Base-by-base conservation (phyloP, 257 asterid genomes). In the Gynochthodes officinalis region DNA sequence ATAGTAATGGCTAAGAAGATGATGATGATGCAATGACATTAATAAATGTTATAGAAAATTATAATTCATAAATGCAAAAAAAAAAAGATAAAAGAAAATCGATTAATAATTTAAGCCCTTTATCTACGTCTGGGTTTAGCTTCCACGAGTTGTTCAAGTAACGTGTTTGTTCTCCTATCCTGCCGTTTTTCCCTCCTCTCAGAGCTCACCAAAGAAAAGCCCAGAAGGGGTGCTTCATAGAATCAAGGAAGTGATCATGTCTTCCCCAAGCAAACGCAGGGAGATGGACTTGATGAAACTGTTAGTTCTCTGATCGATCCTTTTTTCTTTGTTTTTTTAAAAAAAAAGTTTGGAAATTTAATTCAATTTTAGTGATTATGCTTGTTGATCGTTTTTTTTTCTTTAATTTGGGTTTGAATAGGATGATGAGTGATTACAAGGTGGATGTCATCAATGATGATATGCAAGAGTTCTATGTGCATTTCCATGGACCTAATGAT, bases 341-440 rank as follows among this genome's bases (percentile, higher is more conserved):
- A n/a, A n/a, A n/a, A n/a, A n/a, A n/a, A 64, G 54, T 63, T 75
- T 73, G 71, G 67, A 42, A 18, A 73, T 71, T 71, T 48, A 42
- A 69, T 57, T 25, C 27, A 15, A 43, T 2, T 40, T 33, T 39
- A 33, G 48, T 59, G 27, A 28, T 25, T 61, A 54, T 44, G 14
- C 1, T 49, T 19, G 55, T 57, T 68, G 62, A 32, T 40, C 27
- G 7, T 25, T 67, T 72, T 68, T n/a, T 37, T 28, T 72, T 19
- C 6, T 60, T 69, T 40, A 11, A 43, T 30, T 70, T 18, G 10
- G 28, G 44, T 48, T 87, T 81, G 35, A 70, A 72, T 76, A 94
- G 99, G 95, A 89, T 94, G 99, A 91, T 92, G 98, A 88, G 96
- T 76, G 99, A 94, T 81, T 94, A 88, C 88, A 87, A 90, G 87